A percentile compares a stretch with the other conserved stretches of the same genome.
phyloP scores from a whole-genome alignment of 1,284 basidiomycete species.

The Cutaneotrichosporon cyanovorans region DNA sequence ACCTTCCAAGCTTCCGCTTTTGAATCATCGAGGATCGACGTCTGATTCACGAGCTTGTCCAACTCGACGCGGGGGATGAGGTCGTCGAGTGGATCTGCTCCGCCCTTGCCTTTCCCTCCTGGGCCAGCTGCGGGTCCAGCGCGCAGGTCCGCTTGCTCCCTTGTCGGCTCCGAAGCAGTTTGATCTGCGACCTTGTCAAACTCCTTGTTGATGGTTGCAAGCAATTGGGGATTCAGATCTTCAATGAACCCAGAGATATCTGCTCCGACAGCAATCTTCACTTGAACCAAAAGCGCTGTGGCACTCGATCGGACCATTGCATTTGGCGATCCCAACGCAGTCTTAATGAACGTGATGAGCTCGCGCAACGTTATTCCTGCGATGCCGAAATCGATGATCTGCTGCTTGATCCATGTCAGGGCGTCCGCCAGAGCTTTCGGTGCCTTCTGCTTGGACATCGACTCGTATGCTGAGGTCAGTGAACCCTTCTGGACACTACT shows the following conservation, averaged over 20 bases:
- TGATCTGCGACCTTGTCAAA: conserved; percentile 89
- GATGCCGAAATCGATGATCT: conserved; percentile 87
- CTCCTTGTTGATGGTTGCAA: conserved; percentile 83
- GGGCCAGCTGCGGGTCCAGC: conserved; percentile 46
- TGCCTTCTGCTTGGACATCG: conserved; percentile 87
- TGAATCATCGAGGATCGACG: conserved; percentile 69
- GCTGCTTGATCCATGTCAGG: conserved; percentile 78
- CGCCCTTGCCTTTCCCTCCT: conserved; percentile 47
- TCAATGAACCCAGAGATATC: conserved; percentile 87
- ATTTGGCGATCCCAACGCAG: conserved; percentile 84
- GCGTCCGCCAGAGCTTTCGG: conserved; percentile 95
- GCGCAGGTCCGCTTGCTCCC: conserved; percentile 66
- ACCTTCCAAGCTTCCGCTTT: conserved; percentile 95
- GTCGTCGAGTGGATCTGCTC: conserved; percentile 74
- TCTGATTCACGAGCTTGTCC: conserved; percentile 77
- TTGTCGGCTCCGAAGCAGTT: conserved; percentile 68
- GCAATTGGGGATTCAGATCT: conserved; percentile 87
- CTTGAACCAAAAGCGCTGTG: conserved; percentile 86
- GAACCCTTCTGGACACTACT: conserved; percentile 21
- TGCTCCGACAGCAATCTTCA: conserved; percentile 87
- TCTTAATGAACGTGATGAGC: conserved; percentile 86
- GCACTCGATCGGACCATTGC: conserved; percentile 88
- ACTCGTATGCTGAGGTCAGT: conserved; percentile 65
- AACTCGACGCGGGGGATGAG: conserved; percentile 92
- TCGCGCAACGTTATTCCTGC: conserved; percentile 73